Evolutionary conservation across 768 basidiomycete genomes (phyloP), one percentile per base, ranked within the genome.

Genomic region (Boletus rubescentipes): DNA sequence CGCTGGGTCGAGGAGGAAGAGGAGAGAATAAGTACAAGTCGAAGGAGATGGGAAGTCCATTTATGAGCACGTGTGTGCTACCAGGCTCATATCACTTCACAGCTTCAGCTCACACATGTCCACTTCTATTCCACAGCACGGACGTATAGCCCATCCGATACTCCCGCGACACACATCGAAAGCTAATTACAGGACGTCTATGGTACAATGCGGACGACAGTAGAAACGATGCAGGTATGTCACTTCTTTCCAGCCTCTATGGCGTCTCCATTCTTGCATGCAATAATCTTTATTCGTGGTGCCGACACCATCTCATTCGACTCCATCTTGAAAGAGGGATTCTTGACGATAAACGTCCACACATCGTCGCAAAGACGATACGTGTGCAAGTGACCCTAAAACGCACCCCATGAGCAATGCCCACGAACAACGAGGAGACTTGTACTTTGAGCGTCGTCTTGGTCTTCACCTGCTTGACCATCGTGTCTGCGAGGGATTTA

Each of bases 311-410:
- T 75, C 66, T 91, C 87, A 69, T 89, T 90, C 59, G 85, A 83
- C 72, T 99, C 97, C 88, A 98, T 93, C 75, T 98, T 98, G 75
- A 99, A 96, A 15, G 76, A 75, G 9, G 95, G 89, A 62, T 95
- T 86, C 71, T 93, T 91, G 46, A 98, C 90, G 58, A 96, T 91
- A 72, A 98, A 99, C 49, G 96, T 98, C 97, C 97, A 98, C 44
- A 98, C 96, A 67, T 95, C 94, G 74, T 96, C 93, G 70, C 91
- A 93, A 4, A 93, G 79, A 9, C 92, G 85, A 71, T 97, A 99
- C 2, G 93, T 98, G 61, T 89, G 83, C 50, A 98, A 73, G 68
- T 95, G 90, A 16, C 93, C 96, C 92, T 91, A 58, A 46, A 50
- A 39, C 32, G 1, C 36, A 53, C 2, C 9, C 16, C 21, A 23